These are phyloP conservation scores for Tetratostichococcus sp. DNA, from an alignment of 139 green algal species.

Conservation along the genomic window DNA sequence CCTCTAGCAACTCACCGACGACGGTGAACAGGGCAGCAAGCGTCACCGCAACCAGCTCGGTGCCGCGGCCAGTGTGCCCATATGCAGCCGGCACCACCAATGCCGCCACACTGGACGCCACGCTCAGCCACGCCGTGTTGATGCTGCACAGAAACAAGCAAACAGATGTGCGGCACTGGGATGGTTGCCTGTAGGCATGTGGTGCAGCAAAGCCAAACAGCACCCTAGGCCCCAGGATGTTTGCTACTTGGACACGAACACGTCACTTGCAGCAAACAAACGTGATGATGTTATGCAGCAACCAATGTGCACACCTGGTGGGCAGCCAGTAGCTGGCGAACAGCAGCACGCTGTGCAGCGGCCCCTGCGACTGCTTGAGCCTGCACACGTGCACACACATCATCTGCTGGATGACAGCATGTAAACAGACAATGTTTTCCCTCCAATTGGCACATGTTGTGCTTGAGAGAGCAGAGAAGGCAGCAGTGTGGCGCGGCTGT, in stretches of 20 bases:
- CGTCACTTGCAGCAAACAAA: no score
- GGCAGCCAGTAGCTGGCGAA: slow-evolving; percentile 47
- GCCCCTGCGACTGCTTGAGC: slow-evolving; percentile 16
- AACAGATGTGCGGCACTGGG: no score
- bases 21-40: slow-evolving; percentile 24
- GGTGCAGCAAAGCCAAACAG: no score
- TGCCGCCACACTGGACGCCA: slow-evolving; percentile 47
- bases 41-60: slow-evolving; percentile 26
- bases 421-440: no score
- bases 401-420: no score
- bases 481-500: no score
- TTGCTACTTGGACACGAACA: no score
- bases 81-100: slow-evolving; percentile 43
- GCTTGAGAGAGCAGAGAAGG: no score
- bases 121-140: slow-evolving; percentile 64
- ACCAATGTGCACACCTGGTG: slow-evolving; percentile 20
- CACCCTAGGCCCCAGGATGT: no score
- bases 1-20: slow-evolving; percentile 23
- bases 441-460: no score
- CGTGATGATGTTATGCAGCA: no score
- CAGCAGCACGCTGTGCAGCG: slow-evolving; percentile 20
- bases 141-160: slow-evolving; percentile 18
- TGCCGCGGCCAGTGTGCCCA: neutral
- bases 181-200: no score
- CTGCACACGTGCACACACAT: slow-evolving; percentile 17